Percentiles rank a stretch among this genome's conserved stretches.
These are phyloP conservation scores for Fraxinus pennsylvanica DNA, from an alignment of 257 asterid genomes.

Conservation along the genomic window DNA sequence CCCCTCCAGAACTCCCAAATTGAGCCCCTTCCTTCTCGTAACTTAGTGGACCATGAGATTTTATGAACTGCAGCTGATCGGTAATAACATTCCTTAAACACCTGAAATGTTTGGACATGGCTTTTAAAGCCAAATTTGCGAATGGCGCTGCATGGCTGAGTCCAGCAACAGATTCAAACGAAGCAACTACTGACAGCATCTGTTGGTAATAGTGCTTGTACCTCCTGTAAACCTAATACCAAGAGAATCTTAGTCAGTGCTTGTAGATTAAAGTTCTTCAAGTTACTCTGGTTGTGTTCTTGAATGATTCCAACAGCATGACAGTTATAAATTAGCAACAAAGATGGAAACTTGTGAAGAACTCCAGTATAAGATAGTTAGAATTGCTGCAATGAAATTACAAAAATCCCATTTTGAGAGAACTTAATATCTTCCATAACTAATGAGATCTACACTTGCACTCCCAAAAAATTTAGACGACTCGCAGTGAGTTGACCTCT, in stretches of 20 bases:
- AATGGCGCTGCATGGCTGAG: constrained; percentile 85
- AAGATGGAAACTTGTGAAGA: background rate
- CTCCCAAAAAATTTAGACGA: too few relatives aligned
- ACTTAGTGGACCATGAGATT: constrained; percentile 47
- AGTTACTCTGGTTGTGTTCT: too few relatives aligned
- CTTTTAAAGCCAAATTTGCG: constrained; percentile 70
- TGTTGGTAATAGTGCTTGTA: constrained; percentile 92
- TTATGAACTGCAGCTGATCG: constrained; percentile 70
- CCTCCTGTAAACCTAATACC: constrained; percentile 64
- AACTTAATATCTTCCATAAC: too few relatives aligned
- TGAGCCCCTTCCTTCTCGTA: constrained; percentile 47
- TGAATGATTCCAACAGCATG: too few relatives aligned
- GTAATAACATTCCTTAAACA: constrained; percentile 67
- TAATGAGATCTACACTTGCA: too few relatives aligned
- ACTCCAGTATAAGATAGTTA: background rate
- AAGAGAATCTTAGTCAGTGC: background rate
- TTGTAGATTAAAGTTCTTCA: constrained; percentile 1
- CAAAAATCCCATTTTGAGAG: too few relatives aligned
- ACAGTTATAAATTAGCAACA: too few relatives aligned
- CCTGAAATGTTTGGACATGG: constrained; percentile 77
- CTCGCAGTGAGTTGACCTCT: too few relatives aligned
- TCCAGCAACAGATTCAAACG: constrained; percentile 91
- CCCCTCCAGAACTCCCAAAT: constrained; percentile 40
- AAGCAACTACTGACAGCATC: constrained; percentile 75
- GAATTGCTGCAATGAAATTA: too few relatives aligned